Evolutionary conservation across 345 rosid species (phyloP).

Genomic region (Abelmoschus esculentus): DNA sequence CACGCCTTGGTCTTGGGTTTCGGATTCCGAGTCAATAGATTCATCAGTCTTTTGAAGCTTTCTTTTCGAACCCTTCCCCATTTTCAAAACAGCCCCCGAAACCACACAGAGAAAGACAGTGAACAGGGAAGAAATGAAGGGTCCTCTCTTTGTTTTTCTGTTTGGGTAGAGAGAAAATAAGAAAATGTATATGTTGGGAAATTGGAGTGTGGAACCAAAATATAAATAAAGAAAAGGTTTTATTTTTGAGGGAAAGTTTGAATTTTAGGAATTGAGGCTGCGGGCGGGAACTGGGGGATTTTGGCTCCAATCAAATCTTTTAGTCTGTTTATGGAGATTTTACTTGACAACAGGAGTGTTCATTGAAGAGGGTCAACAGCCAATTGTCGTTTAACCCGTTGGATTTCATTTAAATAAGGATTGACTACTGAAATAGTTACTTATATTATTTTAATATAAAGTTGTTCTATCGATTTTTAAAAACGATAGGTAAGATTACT

Average conservation of each 20-base stretch:
- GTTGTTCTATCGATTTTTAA: too few relatives aligned
- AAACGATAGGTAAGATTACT: too few relatives aligned
- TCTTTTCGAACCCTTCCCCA: neutral
- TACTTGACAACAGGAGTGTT: neutral
- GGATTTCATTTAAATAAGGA: too few relatives aligned
- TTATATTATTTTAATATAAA: too few relatives aligned
- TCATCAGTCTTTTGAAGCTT: neutral
- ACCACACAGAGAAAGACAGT: neutral
- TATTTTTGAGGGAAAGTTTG: neutral
- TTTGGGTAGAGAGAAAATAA: neutral
- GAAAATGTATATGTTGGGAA: neutral
- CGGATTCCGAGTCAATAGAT: neutral
- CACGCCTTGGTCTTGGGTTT: neutral
- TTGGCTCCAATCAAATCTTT: neutral
- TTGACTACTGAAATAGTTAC: too few relatives aligned
- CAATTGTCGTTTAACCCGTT: too few relatives aligned
- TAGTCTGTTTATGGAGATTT: neutral
- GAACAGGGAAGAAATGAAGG: neutral
- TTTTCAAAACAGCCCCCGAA: neutral
- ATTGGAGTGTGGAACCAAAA: neutral
- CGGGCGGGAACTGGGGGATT: neutral
- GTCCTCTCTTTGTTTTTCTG: neutral
- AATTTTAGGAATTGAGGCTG: neutral
- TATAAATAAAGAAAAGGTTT: neutral
- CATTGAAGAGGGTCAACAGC: too few relatives aligned